Evolutionary conservation across 495 filamentous ascomycete species (phyloP).

Genomic region (Xylaria castorea): DNA sequence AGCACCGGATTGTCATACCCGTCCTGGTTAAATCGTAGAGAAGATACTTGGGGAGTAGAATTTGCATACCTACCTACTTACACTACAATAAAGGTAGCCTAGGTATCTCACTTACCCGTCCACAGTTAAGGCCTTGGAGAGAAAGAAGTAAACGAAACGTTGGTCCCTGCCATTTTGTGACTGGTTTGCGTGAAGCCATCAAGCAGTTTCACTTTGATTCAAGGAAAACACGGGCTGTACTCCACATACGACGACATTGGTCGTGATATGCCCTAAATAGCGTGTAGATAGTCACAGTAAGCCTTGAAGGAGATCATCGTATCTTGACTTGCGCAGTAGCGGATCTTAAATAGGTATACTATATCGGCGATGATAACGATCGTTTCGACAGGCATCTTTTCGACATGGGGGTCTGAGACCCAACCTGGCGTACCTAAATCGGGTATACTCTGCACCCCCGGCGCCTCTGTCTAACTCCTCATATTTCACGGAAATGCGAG

Average conservation of each 20-base stretch:
- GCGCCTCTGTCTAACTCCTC: constrained; percentile 1
- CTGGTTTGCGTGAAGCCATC: background rate
- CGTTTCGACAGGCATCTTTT: constrained; percentile 20
- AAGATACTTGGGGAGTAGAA: background rate
- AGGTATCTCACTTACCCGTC: background rate
- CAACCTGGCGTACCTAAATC: background rate
- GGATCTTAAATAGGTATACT: constrained; percentile 4
- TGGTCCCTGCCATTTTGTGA: background rate
- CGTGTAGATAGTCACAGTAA: constrained; percentile 18
- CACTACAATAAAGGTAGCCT: too few species aligned
- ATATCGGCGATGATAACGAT: constrained; percentile 20
- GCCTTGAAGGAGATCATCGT: constrained; percentile 10
- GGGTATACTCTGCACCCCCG: background rate
- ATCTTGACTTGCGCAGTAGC: constrained; percentile 4
- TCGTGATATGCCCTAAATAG: background rate
- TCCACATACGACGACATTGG: background rate
- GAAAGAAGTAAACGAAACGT: background rate
- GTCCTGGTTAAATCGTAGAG: background rate
- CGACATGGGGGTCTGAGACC: constrained; percentile 15
- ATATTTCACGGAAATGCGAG: background rate
- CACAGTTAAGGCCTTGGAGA: background rate
- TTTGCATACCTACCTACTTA: background rate
- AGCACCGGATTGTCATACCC: constrained; percentile 29
- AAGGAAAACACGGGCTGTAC: background rate
- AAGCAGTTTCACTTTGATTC: background rate